These are phyloP conservation scores for Lentinula raphanica DNA, from an alignment of 768 basidiomycete genomes.

Conservation along the genomic window DNA sequence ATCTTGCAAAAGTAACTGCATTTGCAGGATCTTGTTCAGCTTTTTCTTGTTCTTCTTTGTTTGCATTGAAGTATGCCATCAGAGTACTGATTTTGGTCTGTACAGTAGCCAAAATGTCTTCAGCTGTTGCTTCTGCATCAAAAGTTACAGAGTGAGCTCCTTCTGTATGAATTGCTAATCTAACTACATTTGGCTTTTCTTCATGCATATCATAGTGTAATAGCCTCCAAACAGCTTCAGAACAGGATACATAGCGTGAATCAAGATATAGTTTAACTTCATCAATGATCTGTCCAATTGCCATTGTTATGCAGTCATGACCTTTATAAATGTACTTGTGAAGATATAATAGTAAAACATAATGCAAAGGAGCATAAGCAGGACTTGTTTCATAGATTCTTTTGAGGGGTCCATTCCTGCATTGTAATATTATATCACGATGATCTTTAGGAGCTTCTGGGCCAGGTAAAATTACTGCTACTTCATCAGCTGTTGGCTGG, in stretches of 20 bases:
- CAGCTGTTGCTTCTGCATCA: background rate
- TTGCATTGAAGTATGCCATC: background rate
- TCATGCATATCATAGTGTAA: constrained; percentile 27
- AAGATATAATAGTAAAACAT: constrained; percentile 8
- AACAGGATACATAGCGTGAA: constrained; percentile 30
- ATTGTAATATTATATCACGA: too few relatives aligned
- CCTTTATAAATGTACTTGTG: constrained; percentile 47
- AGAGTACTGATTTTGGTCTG: background rate
- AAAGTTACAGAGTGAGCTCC: constrained; percentile 3
- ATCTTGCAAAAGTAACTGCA: background rate
- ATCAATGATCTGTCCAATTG: constrained; percentile 18
- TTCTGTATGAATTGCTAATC: constrained; percentile 27
- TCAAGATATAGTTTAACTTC: constrained; percentile 32
- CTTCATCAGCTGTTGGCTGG: too few relatives aligned
- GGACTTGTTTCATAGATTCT: too few relatives aligned
- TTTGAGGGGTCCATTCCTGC: background rate
- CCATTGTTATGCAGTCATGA: constrained; percentile 27
- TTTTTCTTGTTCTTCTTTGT: background rate
- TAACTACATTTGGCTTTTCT: constrained; percentile 26
- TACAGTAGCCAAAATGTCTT: background rate
- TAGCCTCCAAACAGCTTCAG: constrained; percentile 26
- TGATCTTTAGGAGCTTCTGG: too few relatives aligned
- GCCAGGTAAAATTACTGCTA: too few relatives aligned
- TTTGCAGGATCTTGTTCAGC: background rate
- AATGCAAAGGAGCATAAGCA: too few relatives aligned